Evolutionary conservation across 2,329 filamentous ascomycete genomes (phyloP), one percentile per base, ranked within the genome.

Genomic region (Pezicula rhizophila): DNA sequence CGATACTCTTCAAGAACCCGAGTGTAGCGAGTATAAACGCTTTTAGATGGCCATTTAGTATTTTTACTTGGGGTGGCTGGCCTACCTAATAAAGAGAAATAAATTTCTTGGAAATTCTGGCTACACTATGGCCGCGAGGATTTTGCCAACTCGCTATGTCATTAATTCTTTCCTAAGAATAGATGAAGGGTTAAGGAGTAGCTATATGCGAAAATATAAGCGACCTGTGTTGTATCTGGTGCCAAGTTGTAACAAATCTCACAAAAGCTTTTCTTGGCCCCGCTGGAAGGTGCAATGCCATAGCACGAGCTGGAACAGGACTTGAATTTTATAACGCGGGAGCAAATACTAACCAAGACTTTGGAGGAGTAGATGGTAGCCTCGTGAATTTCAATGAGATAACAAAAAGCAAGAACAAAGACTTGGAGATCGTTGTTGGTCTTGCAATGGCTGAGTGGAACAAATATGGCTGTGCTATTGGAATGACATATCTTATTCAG

Each of bases 401-500:
- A 2, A 31, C 44, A 2, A 64, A 71, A 4, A 20, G 42, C 2
- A 70, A 72, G 45, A 76, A 80, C 60, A 63, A 59, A n/a, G 76
- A 75, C 0, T 65, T 80, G 4, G 59, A 68, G 48, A 61, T 57
- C 7, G 71, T 75, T 37, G 68, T 68, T 5, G 51, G 50, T 3
- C 60, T 63, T 34, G 50, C 52, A 2, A 68, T 75, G 55, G 69
- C 68, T 46, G 51, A 57, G 17, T 66, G 69, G 48, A 73, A 70
- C 50, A 62, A 66, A 11, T 47, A 51, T 5, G 25, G 25, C 2
- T 62, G 66, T 49, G 61, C 59, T 14, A 67, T 78, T n/a, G 65
- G 68, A 10, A 73, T 75, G 53, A 77, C 77, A 15, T 77, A 81
- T 60, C 64, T 80, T 17, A 73, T 78, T 37, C 74, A 78, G 58